phyloP scores from a whole-genome alignment of 2,329 filamentous ascomycete genomes.

The Fusarium secorum region DNA sequence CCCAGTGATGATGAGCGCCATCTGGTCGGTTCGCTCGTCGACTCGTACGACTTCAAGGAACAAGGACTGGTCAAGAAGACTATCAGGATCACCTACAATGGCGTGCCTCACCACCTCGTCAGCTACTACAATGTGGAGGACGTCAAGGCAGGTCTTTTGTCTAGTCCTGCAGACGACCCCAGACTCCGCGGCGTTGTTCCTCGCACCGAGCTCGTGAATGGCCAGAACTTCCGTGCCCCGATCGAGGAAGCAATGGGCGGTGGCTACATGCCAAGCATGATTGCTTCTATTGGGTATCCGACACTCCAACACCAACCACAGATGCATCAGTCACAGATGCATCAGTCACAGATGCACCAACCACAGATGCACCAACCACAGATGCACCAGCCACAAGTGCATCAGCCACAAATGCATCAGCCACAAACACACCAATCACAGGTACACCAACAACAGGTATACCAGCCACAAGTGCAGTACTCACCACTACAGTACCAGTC shows the following conservation, averaged over 20 bases:
- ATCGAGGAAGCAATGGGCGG: constrained; percentile 53
- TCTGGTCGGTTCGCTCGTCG: constrained; percentile 83
- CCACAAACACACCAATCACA: neutral
- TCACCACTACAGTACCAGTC: neutral
- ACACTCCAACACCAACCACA: neutral
- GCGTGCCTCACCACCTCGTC: constrained; percentile 83
- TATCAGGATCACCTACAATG: constrained; percentile 78
- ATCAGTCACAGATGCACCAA: neutral
- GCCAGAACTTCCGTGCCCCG: constrained; percentile 72
- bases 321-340: neutral
- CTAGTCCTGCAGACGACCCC: constrained; percentile 62
- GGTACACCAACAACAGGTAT: neutral
- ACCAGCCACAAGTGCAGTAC: neutral
- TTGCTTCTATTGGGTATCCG: neutral
- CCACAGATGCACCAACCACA: neutral
- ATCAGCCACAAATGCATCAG: neutral
- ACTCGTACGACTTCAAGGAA: constrained; percentile 87
- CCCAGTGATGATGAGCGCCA: constrained; percentile 48
- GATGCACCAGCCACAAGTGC: neutral
- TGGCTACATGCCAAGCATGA: neutral
- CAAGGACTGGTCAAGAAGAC: constrained; percentile 91
- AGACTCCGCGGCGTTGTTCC: constrained; percentile 55
- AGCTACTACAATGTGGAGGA: constrained; percentile 89
- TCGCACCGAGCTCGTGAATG: constrained; percentile 64
- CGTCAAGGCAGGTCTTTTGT: constrained; percentile 68